These are phyloP conservation scores for Globisporangium orthogonon DNA, from an alignment of 352 stramenopile species.

Conservation along the genomic window DNA sequence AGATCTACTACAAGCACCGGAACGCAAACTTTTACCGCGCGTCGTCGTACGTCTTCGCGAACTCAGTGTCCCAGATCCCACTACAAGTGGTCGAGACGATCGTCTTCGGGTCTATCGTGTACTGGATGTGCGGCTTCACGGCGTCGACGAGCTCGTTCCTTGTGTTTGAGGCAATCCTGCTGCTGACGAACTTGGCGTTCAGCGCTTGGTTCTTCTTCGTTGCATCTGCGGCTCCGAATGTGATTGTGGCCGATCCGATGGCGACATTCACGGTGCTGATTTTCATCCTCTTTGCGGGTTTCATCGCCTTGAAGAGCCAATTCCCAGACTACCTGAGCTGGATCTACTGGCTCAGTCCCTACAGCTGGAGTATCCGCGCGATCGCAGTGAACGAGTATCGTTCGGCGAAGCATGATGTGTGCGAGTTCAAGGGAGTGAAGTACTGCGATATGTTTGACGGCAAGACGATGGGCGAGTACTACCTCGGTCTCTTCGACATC, in stretches of 20 bases:
- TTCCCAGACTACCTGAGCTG: not conserved
- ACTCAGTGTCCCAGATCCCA: not conserved
- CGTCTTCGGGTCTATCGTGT: not conserved
- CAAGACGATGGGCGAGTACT: not conserved
- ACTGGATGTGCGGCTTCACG: not conserved
- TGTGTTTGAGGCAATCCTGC: constrained; percentile 5
- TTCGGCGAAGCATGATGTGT: not conserved
- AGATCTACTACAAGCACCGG: not conserved
- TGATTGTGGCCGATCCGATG: not conserved
- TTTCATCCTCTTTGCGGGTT: not conserved
- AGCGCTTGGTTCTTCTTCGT: not conserved
- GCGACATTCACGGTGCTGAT: not conserved
- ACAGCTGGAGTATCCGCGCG: not conserved
- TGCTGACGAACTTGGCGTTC: not conserved
- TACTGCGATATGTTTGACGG: not conserved
- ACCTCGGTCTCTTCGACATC: not conserved
- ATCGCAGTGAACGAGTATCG: not conserved
- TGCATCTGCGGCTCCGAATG: not conserved
- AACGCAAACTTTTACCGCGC: not conserved
- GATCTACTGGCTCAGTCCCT: not conserved
- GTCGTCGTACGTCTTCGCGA: not conserved
- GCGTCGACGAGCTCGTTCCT: not conserved
- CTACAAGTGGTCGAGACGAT: not conserved
- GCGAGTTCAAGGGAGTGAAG: not conserved
- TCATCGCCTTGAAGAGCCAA: not conserved